Evolutionary conservation across 805 yeast species (phyloP).

Genomic region (Ogataea glucozyma): DNA sequence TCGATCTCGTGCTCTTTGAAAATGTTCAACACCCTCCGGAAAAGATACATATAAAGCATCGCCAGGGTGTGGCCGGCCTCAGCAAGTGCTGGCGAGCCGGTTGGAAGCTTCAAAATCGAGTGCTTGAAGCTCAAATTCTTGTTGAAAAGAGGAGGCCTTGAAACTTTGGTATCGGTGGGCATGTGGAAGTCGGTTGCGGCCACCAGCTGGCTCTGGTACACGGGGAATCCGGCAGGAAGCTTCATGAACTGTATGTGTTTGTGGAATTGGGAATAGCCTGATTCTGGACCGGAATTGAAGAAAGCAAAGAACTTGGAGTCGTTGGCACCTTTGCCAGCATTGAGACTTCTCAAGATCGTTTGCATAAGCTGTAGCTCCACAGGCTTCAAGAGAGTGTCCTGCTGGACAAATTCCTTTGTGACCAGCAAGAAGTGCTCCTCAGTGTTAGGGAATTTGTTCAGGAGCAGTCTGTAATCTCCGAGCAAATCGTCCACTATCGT

Average conservation of each 20-base stretch:
- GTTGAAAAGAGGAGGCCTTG: slow-evolving; percentile 61
- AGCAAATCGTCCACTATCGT: slow-evolving; percentile 57
- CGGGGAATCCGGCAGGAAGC: slow-evolving; percentile 58
- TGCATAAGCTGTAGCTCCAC: slow-evolving; percentile 65
- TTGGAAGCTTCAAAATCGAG: slow-evolving; percentile 66
- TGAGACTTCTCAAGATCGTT: slow-evolving; percentile 52
- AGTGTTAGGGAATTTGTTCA: slow-evolving; percentile 86
- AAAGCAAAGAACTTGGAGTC: slow-evolving; percentile 67
- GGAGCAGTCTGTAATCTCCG: slow-evolving; percentile 58
- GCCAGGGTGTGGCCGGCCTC: slow-evolving; percentile 61
- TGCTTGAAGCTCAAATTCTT: slow-evolving; percentile 76
- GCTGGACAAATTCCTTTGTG: slow-evolving; percentile 73
- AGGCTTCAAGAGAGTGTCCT: slow-evolving; percentile 69
- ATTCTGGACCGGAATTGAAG: slow-evolving; percentile 81
- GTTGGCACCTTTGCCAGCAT: slow-evolving; percentile 39
- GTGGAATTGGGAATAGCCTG: slow-evolving; percentile 96
- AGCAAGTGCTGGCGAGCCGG: slow-evolving; percentile 25
- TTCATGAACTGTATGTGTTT: slow-evolving; percentile 87
- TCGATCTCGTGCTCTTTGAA: slow-evolving; percentile 51
- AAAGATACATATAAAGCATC: slow-evolving; percentile 66
- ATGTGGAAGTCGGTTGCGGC: slow-evolving; percentile 49
- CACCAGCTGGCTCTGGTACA: slow-evolving; percentile 57
- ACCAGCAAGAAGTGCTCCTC: slow-evolving; percentile 77
- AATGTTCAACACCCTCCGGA: slow-evolving; percentile 70
- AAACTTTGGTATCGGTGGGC: slow-evolving; percentile 44